A percentile compares a stretch with the other conserved stretches of the same genome.
Evolutionary conservation across 192 early-diverging fungal genomes (phyloP).

Genomic region (Linnemannia zychae): DNA sequence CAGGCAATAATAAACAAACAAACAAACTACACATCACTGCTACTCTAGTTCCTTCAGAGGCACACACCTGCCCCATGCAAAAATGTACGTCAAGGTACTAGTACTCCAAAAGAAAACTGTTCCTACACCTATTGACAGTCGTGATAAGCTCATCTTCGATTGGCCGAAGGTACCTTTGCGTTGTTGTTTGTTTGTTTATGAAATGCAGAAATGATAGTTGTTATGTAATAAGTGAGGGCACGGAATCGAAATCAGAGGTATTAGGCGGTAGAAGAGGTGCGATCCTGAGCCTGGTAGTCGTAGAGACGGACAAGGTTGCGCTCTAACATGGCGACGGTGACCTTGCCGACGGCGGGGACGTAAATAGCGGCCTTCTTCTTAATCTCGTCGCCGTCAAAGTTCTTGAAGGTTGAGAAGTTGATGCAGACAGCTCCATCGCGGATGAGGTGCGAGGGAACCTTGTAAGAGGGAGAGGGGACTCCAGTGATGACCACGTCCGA

Average conservation of each 20-base stretch:
- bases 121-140: background rate
- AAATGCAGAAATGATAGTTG: background rate
- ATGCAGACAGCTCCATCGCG: constrained; percentile 98
- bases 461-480: constrained; percentile 91
- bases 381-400: constrained; percentile 92
- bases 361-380: constrained; percentile 95
- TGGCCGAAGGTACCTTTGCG: too few species aligned
- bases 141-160: background rate
- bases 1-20: background rate
- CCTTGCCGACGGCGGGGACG: constrained; percentile 97
- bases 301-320: constrained; percentile 93
- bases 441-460: constrained; percentile 85
- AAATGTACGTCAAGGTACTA: background rate
- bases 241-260: background rate
- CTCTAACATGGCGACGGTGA: constrained; percentile 98
- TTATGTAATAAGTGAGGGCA: background rate
- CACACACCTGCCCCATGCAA: background rate
- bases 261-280: constrained; percentile 24
- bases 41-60: too few species aligned
- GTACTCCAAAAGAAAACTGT: background rate
- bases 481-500: constrained; percentile 99
- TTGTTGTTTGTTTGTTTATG: background rate
- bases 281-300: constrained; percentile 70
- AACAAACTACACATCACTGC: background rate
- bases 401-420: constrained; percentile 97